Percentiles rank a stretch among this genome's conserved stretches.
These are phyloP conservation scores for Sphaerobolus stellatus DNA, from an alignment of 1,284 basidiomycete genomes.

Conservation along the genomic window DNA sequence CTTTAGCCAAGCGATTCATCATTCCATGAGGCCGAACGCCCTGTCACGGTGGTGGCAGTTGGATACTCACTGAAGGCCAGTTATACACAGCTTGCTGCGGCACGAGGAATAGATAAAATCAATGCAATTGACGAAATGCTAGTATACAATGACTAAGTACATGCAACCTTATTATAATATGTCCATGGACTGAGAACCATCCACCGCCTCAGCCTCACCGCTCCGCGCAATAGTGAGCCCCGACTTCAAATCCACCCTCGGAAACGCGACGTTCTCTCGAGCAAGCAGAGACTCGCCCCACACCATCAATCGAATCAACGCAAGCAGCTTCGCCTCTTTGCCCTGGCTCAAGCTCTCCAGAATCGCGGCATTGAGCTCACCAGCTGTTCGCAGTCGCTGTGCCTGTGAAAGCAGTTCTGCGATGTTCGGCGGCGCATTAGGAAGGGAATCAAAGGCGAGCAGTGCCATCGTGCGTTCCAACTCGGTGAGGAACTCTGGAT, in stretches of 20 bases:
- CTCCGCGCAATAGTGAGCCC: conserved; percentile 1
- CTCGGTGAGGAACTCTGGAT: conserved; percentile 88
- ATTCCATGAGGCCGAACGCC: no score
- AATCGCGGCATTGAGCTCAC: conserved; percentile 93
- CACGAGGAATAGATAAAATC: background rate
- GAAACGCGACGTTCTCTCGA: conserved; percentile 68
- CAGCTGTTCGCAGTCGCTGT: conserved; percentile 90
- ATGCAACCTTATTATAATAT: background rate
- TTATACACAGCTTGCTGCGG: no score
- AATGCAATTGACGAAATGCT: background rate
- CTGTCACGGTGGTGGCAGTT: no score
- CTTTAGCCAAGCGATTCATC: no score
- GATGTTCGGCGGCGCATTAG: conserved; percentile 58
- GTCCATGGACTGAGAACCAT: conserved; percentile 3
- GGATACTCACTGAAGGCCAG: no score
- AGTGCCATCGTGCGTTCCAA: conserved; percentile 95
- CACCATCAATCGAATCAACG: conserved; percentile 79
- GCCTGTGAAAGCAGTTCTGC: conserved; percentile 79
- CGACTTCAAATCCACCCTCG: conserved; percentile 46
- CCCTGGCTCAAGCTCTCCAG: conserved; percentile 89
- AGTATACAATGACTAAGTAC: background rate
- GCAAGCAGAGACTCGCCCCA: conserved; percentile 87
- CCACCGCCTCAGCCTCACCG: conserved; percentile 1
- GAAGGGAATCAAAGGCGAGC: conserved; percentile 77
- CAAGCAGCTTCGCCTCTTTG: conserved; percentile 86